Evolutionary conservation across 2,329 filamentous ascomycete genomes (phyloP).

Genomic region (Fusarium sp.): DNA sequence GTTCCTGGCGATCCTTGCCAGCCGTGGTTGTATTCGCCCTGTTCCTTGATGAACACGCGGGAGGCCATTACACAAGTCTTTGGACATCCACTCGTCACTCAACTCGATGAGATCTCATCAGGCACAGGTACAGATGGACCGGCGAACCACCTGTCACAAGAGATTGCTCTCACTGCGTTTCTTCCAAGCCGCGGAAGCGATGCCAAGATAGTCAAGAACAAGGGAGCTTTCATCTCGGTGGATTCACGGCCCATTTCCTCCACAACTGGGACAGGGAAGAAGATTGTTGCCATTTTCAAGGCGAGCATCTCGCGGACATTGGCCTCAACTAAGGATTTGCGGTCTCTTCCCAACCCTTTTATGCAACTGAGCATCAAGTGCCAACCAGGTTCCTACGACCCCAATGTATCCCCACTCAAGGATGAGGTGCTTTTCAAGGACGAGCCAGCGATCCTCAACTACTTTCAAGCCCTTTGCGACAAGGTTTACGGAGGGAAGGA

Average conservation of each 20-base stretch:
- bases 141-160: not conserved
- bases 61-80: slow-evolving; percentile 74
- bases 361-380: slow-evolving; percentile 74
- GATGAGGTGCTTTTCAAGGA: slow-evolving; percentile 77
- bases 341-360: slow-evolving; percentile 65
- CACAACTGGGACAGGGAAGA: slow-evolving; percentile 68
- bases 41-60: slow-evolving; percentile 59
- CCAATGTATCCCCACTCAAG: slow-evolving; percentile 78
- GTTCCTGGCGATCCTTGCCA: slow-evolving; percentile 66
- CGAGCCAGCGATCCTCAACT: slow-evolving; percentile 57
- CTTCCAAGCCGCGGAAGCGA: slow-evolving; percentile 66
- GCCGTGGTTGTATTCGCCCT: slow-evolving; percentile 73
- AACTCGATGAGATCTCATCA: slow-evolving; percentile 62
- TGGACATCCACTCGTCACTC: slow-evolving; percentile 65
- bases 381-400: slow-evolving; percentile 73
- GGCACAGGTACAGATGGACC: not conserved
- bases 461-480: slow-evolving; percentile 60
- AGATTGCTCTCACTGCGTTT: slow-evolving; percentile 55
- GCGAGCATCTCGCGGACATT: slow-evolving; percentile 56
- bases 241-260: slow-evolving; percentile 74
- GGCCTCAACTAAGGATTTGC: slow-evolving; percentile 39
- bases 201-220: slow-evolving; percentile 54
- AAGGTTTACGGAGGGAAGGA: slow-evolving; percentile 50
- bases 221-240: slow-evolving; percentile 73
- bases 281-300: slow-evolving; percentile 66